A percentile compares a stretch with the other conserved stretches of the same genome.
Conservation (phyloP, 768 basidiomycete species). For the Fibroporia radiculosa region DNA sequence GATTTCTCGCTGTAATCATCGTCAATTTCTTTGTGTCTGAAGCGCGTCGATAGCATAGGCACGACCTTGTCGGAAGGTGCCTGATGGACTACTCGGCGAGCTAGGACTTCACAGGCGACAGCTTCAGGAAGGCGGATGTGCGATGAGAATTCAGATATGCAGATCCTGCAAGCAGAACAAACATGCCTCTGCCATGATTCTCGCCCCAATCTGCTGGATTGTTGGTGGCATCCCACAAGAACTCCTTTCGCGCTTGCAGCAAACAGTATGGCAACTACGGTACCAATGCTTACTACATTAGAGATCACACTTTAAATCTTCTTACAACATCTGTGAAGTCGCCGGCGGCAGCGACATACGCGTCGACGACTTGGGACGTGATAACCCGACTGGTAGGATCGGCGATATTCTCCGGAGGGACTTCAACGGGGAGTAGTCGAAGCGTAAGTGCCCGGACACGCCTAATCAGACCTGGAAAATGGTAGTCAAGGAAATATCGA, state of each 20-base stretch:
- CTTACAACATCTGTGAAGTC: conserved; percentile 81
- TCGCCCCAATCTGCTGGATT: conserved; percentile 86
- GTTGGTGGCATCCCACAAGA: conserved; percentile 73
- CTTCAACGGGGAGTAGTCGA: conserved; percentile 73
- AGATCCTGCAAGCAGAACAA: not conserved
- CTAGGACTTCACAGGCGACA: conserved; percentile 77
- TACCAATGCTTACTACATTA: not conserved
- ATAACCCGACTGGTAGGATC: conserved; percentile 80
- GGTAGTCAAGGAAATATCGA: not conserved
- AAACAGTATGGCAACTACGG: conserved; percentile 74
- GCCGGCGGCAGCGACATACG: conserved; percentile 76
- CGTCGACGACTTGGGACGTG: conserved; percentile 68
- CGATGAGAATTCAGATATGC: not conserved
- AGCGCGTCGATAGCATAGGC: conserved; percentile 72
- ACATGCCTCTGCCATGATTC: conserved; percentile 68
- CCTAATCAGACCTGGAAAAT: conserved; percentile 61
- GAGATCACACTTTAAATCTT: too few species aligned
- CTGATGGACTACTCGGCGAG: conserved; percentile 70
- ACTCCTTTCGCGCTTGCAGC: conserved; percentile 68
- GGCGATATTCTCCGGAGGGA: conserved; percentile 54
- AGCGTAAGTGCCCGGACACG: conserved; percentile 72
- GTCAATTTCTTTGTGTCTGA: conserved; percentile 61
- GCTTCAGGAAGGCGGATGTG: conserved; percentile 32
- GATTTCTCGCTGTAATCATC: conserved; percentile 68
- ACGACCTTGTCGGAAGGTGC: conserved; percentile 55